Conservation (phyloP, 345 rosid species). For the Eucalyptus rudis region DNA sequence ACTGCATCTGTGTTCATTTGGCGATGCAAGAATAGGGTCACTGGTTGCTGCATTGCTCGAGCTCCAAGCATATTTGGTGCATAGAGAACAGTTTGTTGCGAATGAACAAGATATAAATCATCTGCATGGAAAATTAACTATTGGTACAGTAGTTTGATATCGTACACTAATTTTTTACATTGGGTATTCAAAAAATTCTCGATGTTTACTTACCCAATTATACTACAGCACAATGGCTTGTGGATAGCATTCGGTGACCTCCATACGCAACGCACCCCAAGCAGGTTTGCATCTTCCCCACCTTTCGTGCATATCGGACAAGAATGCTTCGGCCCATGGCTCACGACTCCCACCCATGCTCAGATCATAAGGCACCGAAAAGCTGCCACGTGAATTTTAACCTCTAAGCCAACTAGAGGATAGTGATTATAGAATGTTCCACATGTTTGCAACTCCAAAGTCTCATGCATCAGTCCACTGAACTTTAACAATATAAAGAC, state of each 20-base stretch:
- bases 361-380: slow-evolving; percentile 80
- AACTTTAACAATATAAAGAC: neutral
- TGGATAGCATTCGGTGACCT: slow-evolving; percentile 73
- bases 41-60: neutral
- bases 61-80: neutral
- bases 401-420: neutral
- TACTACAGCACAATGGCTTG: slow-evolving; percentile 69
- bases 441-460: neutral
- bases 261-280: slow-evolving; percentile 58
- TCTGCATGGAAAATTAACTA: neutral
- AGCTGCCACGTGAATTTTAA: slow-evolving; percentile 19
- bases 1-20: neutral
- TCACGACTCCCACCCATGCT: slow-evolving; percentile 81
- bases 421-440: neutral
- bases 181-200: neutral
- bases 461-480: neutral
- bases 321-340: slow-evolving; percentile 59
- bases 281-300: slow-evolving; percentile 53
- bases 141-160: neutral
- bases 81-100: neutral
- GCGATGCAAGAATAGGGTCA: too few species aligned
- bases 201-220: neutral
- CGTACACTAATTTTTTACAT: neutral
- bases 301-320: slow-evolving; percentile 32
- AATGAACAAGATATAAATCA: neutral